Evolutionary conservation across 495 filamentous ascomycete species (phyloP).

Genomic region (Darksidea phi): DNA sequence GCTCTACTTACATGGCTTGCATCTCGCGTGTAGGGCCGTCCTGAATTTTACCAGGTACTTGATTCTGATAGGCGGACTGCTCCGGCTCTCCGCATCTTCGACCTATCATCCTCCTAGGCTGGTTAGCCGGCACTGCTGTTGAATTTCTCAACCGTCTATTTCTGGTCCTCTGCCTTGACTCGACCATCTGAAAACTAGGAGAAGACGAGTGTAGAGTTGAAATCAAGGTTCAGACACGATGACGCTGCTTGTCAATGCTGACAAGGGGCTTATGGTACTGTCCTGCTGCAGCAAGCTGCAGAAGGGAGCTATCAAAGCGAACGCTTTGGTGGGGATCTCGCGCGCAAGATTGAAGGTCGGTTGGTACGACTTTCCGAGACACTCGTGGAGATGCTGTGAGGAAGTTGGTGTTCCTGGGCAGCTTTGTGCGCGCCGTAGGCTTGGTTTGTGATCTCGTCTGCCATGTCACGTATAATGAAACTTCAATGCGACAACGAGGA

Average conservation of each 20-base stretch:
- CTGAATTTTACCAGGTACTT: not conserved
- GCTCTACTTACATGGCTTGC: constrained; percentile 4
- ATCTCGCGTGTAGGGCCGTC: not conserved
- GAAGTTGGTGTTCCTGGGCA: no score
- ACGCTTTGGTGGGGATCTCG: no score
- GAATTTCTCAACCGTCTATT: not conserved
- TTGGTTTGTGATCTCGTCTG: no score
- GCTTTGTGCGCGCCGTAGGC: no score
- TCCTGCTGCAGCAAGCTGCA: no score
- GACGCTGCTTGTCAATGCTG: no score
- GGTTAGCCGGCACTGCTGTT: not conserved
- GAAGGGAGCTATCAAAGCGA: no score
- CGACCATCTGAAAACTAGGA: not conserved
- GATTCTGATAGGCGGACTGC: not conserved
- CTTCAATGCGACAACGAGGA: not conserved
- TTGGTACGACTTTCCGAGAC: no score
- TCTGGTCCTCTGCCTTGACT: not conserved
- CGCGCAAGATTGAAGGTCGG: no score
- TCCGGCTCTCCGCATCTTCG: not conserved
- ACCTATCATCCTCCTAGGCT: no score
- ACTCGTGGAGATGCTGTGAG: no score
- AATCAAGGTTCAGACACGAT: not conserved
- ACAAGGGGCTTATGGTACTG: no score
- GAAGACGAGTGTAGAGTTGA: not conserved
- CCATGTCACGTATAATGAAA: not conserved